phyloP scores from a whole-genome alignment of 2,329 filamentous ascomycete species.

The Calonectria ilicicola region DNA sequence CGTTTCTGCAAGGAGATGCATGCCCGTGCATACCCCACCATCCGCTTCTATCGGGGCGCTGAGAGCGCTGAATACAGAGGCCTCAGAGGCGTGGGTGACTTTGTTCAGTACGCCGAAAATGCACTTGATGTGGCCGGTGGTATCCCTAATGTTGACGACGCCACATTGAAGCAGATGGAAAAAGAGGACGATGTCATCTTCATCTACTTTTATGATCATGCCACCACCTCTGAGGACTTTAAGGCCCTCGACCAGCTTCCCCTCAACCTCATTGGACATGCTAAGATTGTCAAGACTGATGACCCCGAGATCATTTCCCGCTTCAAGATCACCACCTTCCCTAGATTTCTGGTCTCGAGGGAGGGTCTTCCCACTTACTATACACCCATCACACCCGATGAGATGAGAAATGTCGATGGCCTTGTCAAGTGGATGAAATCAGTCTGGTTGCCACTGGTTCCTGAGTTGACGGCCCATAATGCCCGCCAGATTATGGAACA shows the following conservation, averaged over 20 bases:
- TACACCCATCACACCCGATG: slow-evolving; percentile 84
- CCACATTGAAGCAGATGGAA: slow-evolving; percentile 83
- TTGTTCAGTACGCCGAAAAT: slow-evolving; percentile 88
- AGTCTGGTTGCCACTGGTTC: slow-evolving; percentile 95
- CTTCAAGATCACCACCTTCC: slow-evolving; percentile 98
- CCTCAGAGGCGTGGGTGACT: slow-evolving; percentile 90
- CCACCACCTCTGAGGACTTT: slow-evolving; percentile 94
- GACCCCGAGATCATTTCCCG: slow-evolving; percentile 80
- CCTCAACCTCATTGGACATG: slow-evolving; percentile 89
- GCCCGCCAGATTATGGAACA: slow-evolving; percentile 95
- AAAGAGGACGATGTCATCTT: slow-evolving; percentile 96
- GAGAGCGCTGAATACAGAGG: slow-evolving; percentile 95
- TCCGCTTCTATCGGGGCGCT: slow-evolving; percentile 91
- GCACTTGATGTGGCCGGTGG: slow-evolving; percentile 82
- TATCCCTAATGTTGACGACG: slow-evolving; percentile 83
- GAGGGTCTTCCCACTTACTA: slow-evolving; percentile 94
- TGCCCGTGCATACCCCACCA: slow-evolving; percentile 85
- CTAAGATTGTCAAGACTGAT: slow-evolving; percentile 91
- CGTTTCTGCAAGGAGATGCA: slow-evolving; percentile 93
- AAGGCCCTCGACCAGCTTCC: slow-evolving; percentile 87
- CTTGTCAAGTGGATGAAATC: slow-evolving; percentile 94
- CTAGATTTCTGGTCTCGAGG: slow-evolving; percentile 88
- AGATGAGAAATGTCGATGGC: slow-evolving; percentile 87
- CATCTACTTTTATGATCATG: slow-evolving; percentile 97
- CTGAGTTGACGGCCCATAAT: slow-evolving; percentile 91